phyloP scores from a whole-genome alignment of 805 yeast species.

The Wickerhamomyces queroliae region DNA sequence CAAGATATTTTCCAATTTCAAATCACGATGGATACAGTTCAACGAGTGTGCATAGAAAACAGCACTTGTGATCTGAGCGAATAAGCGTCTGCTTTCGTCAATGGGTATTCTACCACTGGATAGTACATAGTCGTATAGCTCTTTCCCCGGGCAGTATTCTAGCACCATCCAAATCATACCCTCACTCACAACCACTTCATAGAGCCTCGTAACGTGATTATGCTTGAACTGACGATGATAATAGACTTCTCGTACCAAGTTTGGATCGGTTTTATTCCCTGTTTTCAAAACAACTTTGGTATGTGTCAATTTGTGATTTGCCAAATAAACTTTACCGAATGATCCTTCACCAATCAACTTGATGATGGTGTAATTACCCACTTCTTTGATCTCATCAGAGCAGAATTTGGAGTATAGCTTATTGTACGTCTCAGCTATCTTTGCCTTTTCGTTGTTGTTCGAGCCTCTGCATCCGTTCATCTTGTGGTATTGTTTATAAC shows the following conservation, averaged over 20 bases:
- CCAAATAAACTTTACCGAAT: constrained; percentile 88
- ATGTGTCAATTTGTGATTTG: constrained; percentile 68
- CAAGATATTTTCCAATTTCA: constrained; percentile 75
- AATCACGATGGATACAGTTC: constrained; percentile 79
- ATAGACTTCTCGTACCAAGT: constrained; percentile 83
- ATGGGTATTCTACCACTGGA: constrained; percentile 43
- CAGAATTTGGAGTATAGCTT: constrained; percentile 45
- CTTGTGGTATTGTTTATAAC: not conserved
- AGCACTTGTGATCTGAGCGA: constrained; percentile 57
- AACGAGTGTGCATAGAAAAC: constrained; percentile 67
- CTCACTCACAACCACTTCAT: constrained; percentile 82
- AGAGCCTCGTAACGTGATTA: constrained; percentile 76
- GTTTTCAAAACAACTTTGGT: constrained; percentile 82
- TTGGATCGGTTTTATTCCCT: constrained; percentile 72
- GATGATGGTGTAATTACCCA: constrained; percentile 75
- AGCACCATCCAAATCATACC: constrained; percentile 77
- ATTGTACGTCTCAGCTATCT: constrained; percentile 59
- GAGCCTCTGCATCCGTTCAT: constrained; percentile 4
- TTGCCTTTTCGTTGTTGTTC: constrained; percentile 23
- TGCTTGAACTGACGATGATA: constrained; percentile 82
- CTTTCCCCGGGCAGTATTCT: constrained; percentile 85
- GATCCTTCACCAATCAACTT: constrained; percentile 86
- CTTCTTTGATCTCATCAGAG: constrained; percentile 45
- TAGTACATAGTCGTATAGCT: constrained; percentile 62
- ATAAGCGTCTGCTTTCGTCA: constrained; percentile 45